phyloP scores from a whole-genome alignment of 78 protist genomes.

The Dictyostelium brefeldianum region DNA sequence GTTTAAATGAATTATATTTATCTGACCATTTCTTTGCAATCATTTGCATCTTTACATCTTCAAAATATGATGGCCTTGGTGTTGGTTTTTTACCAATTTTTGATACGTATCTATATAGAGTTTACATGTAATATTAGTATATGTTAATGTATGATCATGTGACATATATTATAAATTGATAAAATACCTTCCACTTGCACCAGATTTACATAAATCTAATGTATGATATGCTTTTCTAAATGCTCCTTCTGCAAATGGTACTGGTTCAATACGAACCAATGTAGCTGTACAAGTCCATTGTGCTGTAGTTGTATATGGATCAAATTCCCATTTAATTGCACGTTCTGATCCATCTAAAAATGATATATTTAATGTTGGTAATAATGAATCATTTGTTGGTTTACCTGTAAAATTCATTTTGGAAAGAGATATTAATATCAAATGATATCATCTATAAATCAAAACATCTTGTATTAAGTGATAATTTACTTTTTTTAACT shows the following conservation, averaged over 20 bases:
- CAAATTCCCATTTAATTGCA: constrained; percentile 76
- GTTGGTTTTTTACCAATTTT: constrained; percentile 69
- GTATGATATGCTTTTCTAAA: constrained; percentile 72
- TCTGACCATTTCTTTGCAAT: constrained; percentile 83
- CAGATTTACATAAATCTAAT: constrained; percentile 43
- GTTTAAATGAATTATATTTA: constrained; percentile 69
- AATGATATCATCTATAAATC: neutral
- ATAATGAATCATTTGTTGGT: constrained; percentile 56
- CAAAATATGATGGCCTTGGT: constrained; percentile 61
- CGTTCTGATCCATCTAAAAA: constrained; percentile 62
- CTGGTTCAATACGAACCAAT: constrained; percentile 45
- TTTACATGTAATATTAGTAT: no score
- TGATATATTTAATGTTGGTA: constrained; percentile 69
- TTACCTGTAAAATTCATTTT: constrained; percentile 18
- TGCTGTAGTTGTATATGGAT: constrained; percentile 75
- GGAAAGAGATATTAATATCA: neutral
- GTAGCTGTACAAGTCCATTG: constrained; percentile 79
- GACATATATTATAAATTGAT: neutral
- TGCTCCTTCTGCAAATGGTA: constrained; percentile 80
- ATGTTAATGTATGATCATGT: neutral
- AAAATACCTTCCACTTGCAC: constrained; percentile 32
- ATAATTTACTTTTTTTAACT: constrained; percentile 57
- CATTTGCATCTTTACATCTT: constrained; percentile 86
- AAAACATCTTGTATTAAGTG: no score
- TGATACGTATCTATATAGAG: constrained; percentile 75